These are phyloP conservation scores for Leccinum subrobustum DNA, from an alignment of 1,284 basidiomycete genomes.

Conservation along the genomic window DNA sequence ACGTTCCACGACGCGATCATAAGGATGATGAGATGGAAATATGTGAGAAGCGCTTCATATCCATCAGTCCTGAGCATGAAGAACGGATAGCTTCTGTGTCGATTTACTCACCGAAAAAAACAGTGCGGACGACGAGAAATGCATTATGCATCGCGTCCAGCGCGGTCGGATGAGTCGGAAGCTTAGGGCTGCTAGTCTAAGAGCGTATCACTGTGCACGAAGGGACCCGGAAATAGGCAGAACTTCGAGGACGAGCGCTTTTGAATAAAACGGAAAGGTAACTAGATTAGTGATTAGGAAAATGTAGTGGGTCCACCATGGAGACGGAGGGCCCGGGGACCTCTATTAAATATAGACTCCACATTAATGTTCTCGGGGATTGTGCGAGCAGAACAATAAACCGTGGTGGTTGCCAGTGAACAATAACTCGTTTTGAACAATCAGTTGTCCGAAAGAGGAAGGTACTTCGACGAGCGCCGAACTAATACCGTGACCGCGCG, in stretches of 20 bases:
- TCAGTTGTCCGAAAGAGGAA: slow-evolving; percentile 27
- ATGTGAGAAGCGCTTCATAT: slow-evolving; percentile 48
- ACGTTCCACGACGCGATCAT: slow-evolving; percentile 62
- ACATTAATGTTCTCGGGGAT: slow-evolving; percentile 6
- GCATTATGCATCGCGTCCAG: slow-evolving; percentile 35
- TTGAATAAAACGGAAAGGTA: not conserved
- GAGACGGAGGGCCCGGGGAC: slow-evolving; percentile 11
- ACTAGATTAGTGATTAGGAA: slow-evolving; percentile 4
- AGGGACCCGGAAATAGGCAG: not conserved
- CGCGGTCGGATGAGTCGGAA: slow-evolving; percentile 2
- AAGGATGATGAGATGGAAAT: slow-evolving; percentile 50
- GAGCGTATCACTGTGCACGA: not conserved
- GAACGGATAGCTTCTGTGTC: not conserved
- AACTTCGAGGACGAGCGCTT: not conserved
- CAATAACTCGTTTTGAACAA: not conserved
- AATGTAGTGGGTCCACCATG: slow-evolving; percentile 18
- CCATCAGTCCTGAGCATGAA: not conserved
- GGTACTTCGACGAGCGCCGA: not conserved
- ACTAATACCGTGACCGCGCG: not conserved
- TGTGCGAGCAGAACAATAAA: slow-evolving; percentile 21
- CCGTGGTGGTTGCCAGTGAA: not conserved
- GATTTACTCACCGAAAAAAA: slow-evolving; percentile 51
- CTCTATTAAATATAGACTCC: slow-evolving; percentile 18
- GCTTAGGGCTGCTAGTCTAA: not conserved
- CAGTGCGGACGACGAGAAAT: slow-evolving; percentile 54